Conservation (phyloP, 257 asterid species). For the Solanum verrucosum region DNA sequence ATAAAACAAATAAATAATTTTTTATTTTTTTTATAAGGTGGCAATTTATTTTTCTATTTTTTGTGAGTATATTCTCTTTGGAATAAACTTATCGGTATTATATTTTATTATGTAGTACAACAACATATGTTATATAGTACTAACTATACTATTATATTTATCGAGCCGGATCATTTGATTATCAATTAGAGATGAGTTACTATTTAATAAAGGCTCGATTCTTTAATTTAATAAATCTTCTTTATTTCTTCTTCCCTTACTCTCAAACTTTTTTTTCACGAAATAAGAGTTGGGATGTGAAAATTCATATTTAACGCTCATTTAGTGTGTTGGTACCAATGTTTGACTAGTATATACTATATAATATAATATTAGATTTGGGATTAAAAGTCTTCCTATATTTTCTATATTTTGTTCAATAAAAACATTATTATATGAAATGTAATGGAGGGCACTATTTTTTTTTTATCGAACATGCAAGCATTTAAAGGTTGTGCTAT, state of each 20-base stretch:
- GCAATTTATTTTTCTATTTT: neutral
- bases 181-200: too few relatives aligned
- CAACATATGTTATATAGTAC: neutral
- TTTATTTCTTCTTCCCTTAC: fast-evolving
- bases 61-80: neutral
- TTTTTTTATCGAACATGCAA: neutral
- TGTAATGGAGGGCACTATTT: neutral
- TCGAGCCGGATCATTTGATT: fast-evolving
- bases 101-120: too few relatives aligned
- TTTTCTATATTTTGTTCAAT: too few relatives aligned
- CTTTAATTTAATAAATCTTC: too few relatives aligned
- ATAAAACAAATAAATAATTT: too few relatives aligned
- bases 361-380: neutral
- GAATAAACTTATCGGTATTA: neutral
- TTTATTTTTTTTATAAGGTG: neutral
- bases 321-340: neutral
- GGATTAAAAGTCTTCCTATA: neutral
- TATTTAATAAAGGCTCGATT: too few relatives aligned
- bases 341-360: neutral
- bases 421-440: neutral
- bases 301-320: neutral
- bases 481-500: neutral
- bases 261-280: fast-evolving
- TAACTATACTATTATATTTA: too few relatives aligned
- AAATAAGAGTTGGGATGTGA: too few relatives aligned